Evolutionary conservation across 202 grass and related monocot genomes (phyloP), one percentile per base, ranked within the genome.

Genomic region (Alloteropsis angusta): DNA sequence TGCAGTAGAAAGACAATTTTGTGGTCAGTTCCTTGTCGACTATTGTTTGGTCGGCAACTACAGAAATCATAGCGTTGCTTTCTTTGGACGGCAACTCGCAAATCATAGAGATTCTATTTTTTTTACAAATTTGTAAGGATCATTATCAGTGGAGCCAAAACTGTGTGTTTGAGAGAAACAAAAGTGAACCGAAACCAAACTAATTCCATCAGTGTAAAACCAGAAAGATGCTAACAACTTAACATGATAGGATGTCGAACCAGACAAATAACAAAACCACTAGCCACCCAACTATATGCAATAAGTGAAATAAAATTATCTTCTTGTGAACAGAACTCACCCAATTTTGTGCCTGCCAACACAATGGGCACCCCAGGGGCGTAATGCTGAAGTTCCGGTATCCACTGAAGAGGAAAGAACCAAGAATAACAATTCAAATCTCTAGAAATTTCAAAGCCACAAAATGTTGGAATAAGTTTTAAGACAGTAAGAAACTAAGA

Each of bases 341-440:
- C 96, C 42, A 99, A 80, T 89, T 99, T 99, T 75, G 96, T 99
- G 72, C 96, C 96, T 14, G 86, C 96, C 84, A 99, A 87, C 49
- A 99, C 96, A 69, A 99, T 61, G 4, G 96, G 96, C n/a, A 99
- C 86, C 48, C 96, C 92, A 68, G 90, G 96, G 37, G 96, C 96
- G 80, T 93, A 99, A 88, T 99, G 96, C 61, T 93, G 92, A 77
- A 99, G 96, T 84, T 99, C 96, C 32, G 90, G 96, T 87, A 99
- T 91, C 96, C 96, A 99, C 96, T 99, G 86, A 87, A 83, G 80
- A 16, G 68, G 42, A 44, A 85, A 82, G 25, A 83, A 13, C 30
- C 87, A 79, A 62, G 12, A 25, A 26, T 12, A 89, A 67, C 60
- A 36, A 77, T 50, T 69, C 22, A 73, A 37, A 28, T 43, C 23